Evolutionary conservation across 1,284 basidiomycete genomes (phyloP).

Genomic region (Cerrena zonata): DNA sequence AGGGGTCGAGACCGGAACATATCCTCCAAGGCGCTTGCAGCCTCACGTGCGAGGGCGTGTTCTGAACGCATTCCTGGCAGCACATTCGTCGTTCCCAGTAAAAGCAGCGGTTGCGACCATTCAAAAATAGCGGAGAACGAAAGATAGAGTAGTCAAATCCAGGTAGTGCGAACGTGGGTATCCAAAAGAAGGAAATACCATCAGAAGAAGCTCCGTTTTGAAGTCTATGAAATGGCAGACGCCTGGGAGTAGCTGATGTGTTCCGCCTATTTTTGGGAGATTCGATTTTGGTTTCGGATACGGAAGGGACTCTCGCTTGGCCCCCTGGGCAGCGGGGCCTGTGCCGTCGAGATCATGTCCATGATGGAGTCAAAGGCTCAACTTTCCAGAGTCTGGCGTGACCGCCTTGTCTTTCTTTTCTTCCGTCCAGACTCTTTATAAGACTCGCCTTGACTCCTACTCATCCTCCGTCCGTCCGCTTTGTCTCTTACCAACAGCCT

Average conservation of each 20-base stretch:
- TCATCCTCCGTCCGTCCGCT: background rate
- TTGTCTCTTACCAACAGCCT: background rate
- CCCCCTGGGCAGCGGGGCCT: background rate
- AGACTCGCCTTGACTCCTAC: background rate
- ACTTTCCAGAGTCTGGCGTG: conserved; percentile 2
- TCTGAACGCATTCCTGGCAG: background rate
- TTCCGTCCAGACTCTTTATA: background rate
- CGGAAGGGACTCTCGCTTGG: background rate
- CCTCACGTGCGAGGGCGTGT: background rate
- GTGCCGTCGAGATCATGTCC: background rate
- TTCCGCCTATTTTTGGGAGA: too few relatives aligned
- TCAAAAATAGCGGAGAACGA: background rate
- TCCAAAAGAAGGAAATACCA: background rate
- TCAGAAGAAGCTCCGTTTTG: background rate
- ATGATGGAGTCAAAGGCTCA: conserved; percentile 2
- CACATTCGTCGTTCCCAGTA: background rate
- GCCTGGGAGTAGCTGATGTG: background rate
- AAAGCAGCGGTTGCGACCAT: background rate
- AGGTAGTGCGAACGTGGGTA: background rate
- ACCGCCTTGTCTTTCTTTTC: background rate
- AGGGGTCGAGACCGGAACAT: background rate
- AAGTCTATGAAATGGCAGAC: background rate
- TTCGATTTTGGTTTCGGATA: too few relatives aligned
- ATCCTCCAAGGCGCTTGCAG: background rate
- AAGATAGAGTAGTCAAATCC: background rate